phyloP scores from a whole-genome alignment of 257 asterid species.

The Cordia subcordata region DNA sequence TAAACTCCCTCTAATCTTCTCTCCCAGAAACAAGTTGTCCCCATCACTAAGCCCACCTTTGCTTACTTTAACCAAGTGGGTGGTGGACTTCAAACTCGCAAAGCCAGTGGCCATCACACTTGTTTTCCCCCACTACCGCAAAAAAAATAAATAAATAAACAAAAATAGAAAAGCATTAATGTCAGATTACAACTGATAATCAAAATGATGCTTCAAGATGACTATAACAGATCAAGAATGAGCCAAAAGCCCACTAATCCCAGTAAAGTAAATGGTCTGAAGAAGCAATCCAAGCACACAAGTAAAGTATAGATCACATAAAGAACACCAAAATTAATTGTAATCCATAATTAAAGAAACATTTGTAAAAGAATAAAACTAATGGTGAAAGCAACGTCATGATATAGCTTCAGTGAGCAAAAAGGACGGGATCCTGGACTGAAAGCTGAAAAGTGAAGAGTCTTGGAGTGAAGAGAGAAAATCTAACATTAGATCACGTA shows the following conservation, averaged over 20 bases:
- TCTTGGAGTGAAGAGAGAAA: neutral
- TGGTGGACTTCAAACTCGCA: conserved; percentile 42
- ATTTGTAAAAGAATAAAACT: neutral
- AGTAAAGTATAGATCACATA: conserved; percentile 68
- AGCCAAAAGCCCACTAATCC: conserved; percentile 13
- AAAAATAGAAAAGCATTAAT: no score
- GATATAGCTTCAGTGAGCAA: neutral
- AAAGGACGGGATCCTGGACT: no score
- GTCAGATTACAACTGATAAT: conserved; percentile 2
- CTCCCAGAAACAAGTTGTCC: conserved; percentile 60
- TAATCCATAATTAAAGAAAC: no score
- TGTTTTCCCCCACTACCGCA: conserved; percentile 20
- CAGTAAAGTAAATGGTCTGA: conserved; percentile 27
- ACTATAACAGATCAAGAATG: conserved; percentile 8
- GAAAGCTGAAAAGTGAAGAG: no score
- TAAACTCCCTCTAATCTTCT: conserved; percentile 45
- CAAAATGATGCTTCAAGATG: neutral
- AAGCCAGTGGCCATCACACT: conserved; percentile 57
- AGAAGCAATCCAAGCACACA: conserved; percentile 45
- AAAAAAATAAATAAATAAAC: neutral
- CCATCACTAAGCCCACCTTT: conserved; percentile 32
- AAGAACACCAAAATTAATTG: conserved; percentile 22
- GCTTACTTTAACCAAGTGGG: conserved; percentile 33
- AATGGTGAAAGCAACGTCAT: neutral
- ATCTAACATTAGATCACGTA: no score